Evolutionary conservation across 2,329 filamentous ascomycete genomes (phyloP), one percentile per base, ranked within the genome.

Genomic region (Calcarisporium arbuscula): DNA sequence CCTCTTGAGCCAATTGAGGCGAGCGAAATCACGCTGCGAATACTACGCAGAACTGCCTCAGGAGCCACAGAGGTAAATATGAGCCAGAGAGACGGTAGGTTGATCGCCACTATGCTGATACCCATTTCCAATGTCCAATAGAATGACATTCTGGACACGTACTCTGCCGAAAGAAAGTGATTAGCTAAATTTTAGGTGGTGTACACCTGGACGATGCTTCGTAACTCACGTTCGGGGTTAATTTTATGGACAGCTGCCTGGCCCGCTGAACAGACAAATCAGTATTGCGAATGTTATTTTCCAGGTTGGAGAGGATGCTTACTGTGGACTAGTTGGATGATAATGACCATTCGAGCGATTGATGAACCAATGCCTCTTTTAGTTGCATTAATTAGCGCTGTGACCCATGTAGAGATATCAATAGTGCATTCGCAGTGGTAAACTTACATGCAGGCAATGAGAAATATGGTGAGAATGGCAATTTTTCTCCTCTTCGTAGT

Each of bases 391-490:
- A 15, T 15, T n/a, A n/a, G n/a, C n/a, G n/a, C n/a, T n/a, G n/a
- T n/a, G n/a, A n/a, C n/a, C n/a, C n/a, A n/a, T n/a, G n/a, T n/a
- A n/a, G n/a, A n/a, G n/a, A n/a, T n/a, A n/a, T n/a, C n/a, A n/a
- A n/a, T n/a, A n/a, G n/a, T n/a, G n/a, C n/a, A n/a, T n/a, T n/a
- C 11, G 5, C 15, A 9, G 8, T 10, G 7, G 20, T 12, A 32
- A 23, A 32, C 30, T 6, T 21, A 22, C 30, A 32, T 22, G 30
- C 30, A 18, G 10, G 30, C 42, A 12, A 43, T 26, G 10, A 43
- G 30, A 18, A 47, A 45, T 11, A 47, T 29, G 27, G 30, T 35
- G 6, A 39, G 38, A 31, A 45, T 39, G 27, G 36, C 25, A 19
- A 43, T n/a, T 19, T 40, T 45, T 19, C 32, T 37, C 5, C 16